Evolutionary conservation across 73 alveolate species (phyloP), one percentile per base, ranked within the genome.

Genomic region (Paramecium caudatum): DNA sequence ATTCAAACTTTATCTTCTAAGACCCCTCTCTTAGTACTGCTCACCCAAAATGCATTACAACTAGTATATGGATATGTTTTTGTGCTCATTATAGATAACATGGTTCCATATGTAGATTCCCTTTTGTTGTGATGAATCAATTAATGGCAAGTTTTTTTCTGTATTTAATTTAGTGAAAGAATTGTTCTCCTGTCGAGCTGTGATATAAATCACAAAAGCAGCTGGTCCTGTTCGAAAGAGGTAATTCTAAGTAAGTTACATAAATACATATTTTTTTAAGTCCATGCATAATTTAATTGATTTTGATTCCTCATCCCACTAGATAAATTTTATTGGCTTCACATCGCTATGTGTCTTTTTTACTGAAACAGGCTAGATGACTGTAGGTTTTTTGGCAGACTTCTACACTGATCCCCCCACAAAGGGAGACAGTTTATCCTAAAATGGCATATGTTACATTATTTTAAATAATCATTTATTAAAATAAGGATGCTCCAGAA

Each of bases 71-170:
- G 27, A 65, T 7, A 65, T 37, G 25, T 41, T 30, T 19, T 39
- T 23, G 8, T 41, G 47, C 5, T 74, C 88, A 32, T 65, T 65
- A 23, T 65, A 65, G 16, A 65, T 65, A 65, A 65, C 83, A 65
- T 65, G 83, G 34, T 65, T 65, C 83, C 83, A 65, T 4, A 65
- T 33, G n/a, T 65, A 65, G 9, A 65, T 65, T 1, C 83, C 83
- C 15, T 65, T 65, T 36, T 65, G 3, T 34, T 32, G 33, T 3
- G 23, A 32, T 3, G 83, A 32, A 33, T 65, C 49, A 3, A 65
- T 65, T 0, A 65, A 23, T 25, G 83, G 83, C 5, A 65, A 36
- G 8, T 12, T 33, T 30, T 65, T 65, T 13, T 65, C 83, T 3
- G n/a, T 25, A 15, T 65, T 65, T 21, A 33, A 65, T n/a, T 33